Evolutionary conservation across 768 basidiomycete genomes (phyloP).

Genomic region (Tulasnella sp.): DNA sequence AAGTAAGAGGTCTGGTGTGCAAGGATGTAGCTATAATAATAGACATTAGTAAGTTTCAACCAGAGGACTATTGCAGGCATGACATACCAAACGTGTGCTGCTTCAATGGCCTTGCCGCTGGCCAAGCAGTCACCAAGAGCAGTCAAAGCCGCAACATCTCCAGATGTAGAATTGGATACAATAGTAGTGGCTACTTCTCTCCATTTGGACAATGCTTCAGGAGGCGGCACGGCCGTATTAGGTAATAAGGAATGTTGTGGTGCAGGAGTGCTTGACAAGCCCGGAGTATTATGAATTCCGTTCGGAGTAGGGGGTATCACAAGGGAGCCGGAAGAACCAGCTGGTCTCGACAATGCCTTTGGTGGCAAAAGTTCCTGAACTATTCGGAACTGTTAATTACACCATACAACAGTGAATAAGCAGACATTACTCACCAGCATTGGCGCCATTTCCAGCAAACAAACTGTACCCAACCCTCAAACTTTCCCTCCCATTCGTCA

Average conservation of each 20-base stretch:
- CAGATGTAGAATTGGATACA: conserved; percentile 53
- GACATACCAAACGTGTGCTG: conserved; percentile 83
- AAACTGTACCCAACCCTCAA: conserved; percentile 71
- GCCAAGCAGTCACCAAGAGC: conserved; percentile 74
- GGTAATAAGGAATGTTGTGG: conserved; percentile 45
- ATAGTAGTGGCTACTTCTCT: conserved; percentile 77
- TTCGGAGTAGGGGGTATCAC: conserved; percentile 18
- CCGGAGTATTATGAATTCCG: conserved; percentile 28
- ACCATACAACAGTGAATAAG: conserved; percentile 11
- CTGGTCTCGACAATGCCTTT: conserved; percentile 30
- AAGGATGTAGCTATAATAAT: conserved; percentile 55
- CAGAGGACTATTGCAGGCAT: not conserved
- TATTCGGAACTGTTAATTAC: conserved; percentile 23
- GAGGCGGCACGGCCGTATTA: conserved; percentile 37
- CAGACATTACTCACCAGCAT: conserved; percentile 41
- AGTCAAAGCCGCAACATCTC: conserved; percentile 62
- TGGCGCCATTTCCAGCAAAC: conserved; percentile 70
- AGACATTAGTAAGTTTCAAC: not conserved
- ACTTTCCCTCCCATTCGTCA: conserved; percentile 49
- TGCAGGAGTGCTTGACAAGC: conserved; percentile 38
- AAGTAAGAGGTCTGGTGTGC: conserved; percentile 68
- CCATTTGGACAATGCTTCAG: conserved; percentile 63
- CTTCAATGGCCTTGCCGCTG: conserved; percentile 59
- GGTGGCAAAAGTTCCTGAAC: conserved; percentile 64
- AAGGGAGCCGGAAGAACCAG: conserved; percentile 22